Evolutionary conservation across 768 basidiomycete genomes (phyloP), one percentile per base, ranked within the genome.

Genomic region (Suillus ampliporus): DNA sequence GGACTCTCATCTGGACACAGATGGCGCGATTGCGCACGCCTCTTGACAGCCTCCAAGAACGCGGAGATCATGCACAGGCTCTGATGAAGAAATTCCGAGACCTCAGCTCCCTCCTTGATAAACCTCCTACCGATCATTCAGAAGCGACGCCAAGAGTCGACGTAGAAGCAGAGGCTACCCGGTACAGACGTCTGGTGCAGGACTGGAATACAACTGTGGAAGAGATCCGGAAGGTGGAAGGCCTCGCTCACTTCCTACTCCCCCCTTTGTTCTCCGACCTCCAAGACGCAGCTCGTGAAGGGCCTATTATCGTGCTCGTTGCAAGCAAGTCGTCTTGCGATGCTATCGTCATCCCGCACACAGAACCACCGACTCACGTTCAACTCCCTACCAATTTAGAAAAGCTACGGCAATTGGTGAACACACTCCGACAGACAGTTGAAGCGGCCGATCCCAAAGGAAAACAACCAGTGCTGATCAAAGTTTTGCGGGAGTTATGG

Each of bases 121-220:
- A n/a, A n/a, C n/a, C n/a, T n/a, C n/a, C n/a, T n/a, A n/a, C n/a
- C n/a, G n/a, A n/a, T n/a, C n/a, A n/a, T n/a, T n/a, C n/a, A n/a
- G n/a, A n/a, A n/a, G n/a, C n/a, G n/a, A n/a, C n/a, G n/a, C n/a
- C n/a, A n/a, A n/a, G n/a, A n/a, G n/a, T n/a, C n/a, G n/a, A n/a
- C n/a, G n/a, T n/a, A n/a, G n/a, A n/a, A n/a, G n/a, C n/a, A n/a
- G n/a, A n/a, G n/a, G n/a, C n/a, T n/a, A n/a, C n/a, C n/a, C n/a
- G n/a, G n/a, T n/a, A n/a, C n/a, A n/a, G n/a, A n/a, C n/a, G n/a
- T n/a, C n/a, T n/a, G n/a, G 40, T 14, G 17, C 23, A 17, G 15
- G 37, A 68, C 26, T 67, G 67, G 65, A 63, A 67, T 6, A 37
- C 56, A n/a, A 21, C 60, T 14, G 53, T 68, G n/a, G 26, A 14